Evolutionary conservation across 768 basidiomycete species (phyloP).

Genomic region (Suillus occidentalis): DNA sequence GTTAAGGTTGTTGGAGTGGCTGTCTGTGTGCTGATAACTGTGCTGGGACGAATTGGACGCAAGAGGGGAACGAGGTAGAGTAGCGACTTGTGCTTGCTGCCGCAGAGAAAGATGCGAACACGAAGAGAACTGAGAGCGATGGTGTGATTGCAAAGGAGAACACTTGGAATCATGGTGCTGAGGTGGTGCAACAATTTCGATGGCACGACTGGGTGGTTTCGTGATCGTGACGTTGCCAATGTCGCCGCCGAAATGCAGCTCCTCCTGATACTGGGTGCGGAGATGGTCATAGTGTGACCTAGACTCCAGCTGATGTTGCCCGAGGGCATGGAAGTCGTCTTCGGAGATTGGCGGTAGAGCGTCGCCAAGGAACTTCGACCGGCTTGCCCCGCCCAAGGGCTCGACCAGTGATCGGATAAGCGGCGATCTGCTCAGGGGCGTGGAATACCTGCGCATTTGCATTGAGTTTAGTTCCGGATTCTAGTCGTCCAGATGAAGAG

Average conservation of each 20-base stretch:
- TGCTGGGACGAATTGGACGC: slow-evolving; percentile 9
- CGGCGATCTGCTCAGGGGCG: slow-evolving; percentile 4
- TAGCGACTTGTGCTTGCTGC: slow-evolving; percentile 6
- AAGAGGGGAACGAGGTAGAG: slow-evolving; percentile 10
- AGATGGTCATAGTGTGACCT: slow-evolving; percentile 4
- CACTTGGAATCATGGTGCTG: slow-evolving; percentile 14
- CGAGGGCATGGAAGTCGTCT: slow-evolving; percentile 35
- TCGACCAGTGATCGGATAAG: not conserved
- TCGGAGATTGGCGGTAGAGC: slow-evolving; percentile 32
- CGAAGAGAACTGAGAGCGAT: slow-evolving; percentile 7
- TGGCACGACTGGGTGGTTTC: slow-evolving; percentile 30
- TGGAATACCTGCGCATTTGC: slow-evolving; percentile 12
- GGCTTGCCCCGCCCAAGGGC: not conserved
- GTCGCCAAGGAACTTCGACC: slow-evolving; percentile 19
- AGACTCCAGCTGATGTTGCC: slow-evolving; percentile 12
- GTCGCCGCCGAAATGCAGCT: not conserved
- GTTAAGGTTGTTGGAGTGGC: slow-evolving; percentile 24
- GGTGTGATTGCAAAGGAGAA: slow-evolving; percentile 2
- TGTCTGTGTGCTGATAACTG: slow-evolving; percentile 20
- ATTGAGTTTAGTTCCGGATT: slow-evolving; percentile 12
- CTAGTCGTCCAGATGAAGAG: not conserved
- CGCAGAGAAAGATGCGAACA: slow-evolving; percentile 2
- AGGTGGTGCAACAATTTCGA: slow-evolving; percentile 30
- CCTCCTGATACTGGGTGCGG: slow-evolving; percentile 4
- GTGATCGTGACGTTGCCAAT: slow-evolving; percentile 10